Percentiles rank a stretch among this genome's conserved stretches.
These are phyloP conservation scores for Mycena filopes DNA, from an alignment of 768 basidiomycete species.

Conservation along the genomic window DNA sequence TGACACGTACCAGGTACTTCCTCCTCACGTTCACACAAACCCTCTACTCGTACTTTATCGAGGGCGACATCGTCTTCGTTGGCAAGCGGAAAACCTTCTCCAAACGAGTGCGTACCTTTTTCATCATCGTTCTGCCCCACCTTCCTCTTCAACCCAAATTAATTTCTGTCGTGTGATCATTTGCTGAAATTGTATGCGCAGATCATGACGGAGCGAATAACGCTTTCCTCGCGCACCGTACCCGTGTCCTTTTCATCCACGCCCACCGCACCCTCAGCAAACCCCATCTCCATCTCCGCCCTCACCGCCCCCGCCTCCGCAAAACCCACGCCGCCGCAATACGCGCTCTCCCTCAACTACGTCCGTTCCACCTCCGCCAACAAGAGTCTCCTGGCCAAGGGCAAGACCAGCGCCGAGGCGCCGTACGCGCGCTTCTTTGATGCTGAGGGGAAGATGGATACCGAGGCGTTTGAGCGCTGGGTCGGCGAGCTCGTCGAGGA, in stretches of 20 bases:
- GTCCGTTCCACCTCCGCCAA: conserved; percentile 86
- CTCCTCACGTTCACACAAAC: conserved; percentile 77
- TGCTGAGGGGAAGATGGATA: conserved; percentile 80
- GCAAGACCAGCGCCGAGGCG: conserved; percentile 65
- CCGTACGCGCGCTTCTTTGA: conserved; percentile 85
- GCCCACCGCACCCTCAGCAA: conserved; percentile 36
- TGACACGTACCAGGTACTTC: conserved; percentile 65
- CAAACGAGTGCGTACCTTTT: conserved; percentile 68
- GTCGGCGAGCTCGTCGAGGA: conserved; percentile 77
- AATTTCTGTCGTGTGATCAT: conserved; percentile 30
- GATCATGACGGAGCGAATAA: conserved; percentile 93
- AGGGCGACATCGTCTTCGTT: conserved; percentile 85
- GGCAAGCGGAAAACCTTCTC: conserved; percentile 92
- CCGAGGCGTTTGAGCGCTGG: conserved; percentile 81
- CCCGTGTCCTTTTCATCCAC: conserved; percentile 57
- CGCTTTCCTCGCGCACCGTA: conserved; percentile 73
- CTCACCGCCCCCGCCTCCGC: conserved; percentile 43
- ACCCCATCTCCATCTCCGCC: conserved; percentile 58
- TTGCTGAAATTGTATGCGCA: conserved; percentile 40
- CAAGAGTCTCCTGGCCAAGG: conserved; percentile 83
- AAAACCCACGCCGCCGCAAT: conserved; percentile 61
- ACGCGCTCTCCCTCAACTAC: conserved; percentile 74
- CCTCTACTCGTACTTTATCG: conserved; percentile 87
- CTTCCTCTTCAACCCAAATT: no score
- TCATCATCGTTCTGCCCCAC: no score